Evolutionary conservation across 306 rosid species (phyloP), one percentile per base, ranked within the genome.

Genomic region (Quercus ilex): DNA sequence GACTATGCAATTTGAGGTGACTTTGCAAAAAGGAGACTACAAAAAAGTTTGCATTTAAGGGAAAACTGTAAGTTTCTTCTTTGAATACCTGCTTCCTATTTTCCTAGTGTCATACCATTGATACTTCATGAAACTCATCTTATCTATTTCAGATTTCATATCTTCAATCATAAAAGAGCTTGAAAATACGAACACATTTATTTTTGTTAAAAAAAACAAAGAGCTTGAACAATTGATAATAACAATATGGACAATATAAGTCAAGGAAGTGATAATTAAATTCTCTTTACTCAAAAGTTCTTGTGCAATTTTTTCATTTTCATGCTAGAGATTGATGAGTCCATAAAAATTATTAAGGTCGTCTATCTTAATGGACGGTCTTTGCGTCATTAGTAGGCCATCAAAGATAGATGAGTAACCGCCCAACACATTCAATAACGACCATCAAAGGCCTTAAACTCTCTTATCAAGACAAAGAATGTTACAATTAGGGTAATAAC

Each of bases 31-130:
- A 43, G 51, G 2, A 43, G 51, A 7, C 10, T 43, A 2, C 67
- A 89, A 89, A 79, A 86, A 89, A 87, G 81, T 89, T 41, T 87
- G 85, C 80, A 87, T 89, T 80, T 82, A 87, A 33, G 84, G 83
- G 73, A 89, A 89, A 85, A 89, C 87, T 62, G 89, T 89, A 81
- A 87, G 90, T 82, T 10, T 77, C 9, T 53, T 68, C 58, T 69
- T 76, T 43, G 60, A 57, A 78, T 51, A 17, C 71, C 51, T 25
- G 49, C 56, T 58, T 49, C 78, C 71, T 80, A 20, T 31, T 78
- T 73, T 79, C 20, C 8, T 25, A 19, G 2, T 11, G 55, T 73
- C 64, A 57, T 41, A 25, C 57, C 20, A 65, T 69, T 49, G 62
- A n/a, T 77, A 18, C 67, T 63, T 76, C 82, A 13, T 77, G 6